Evolutionary conservation across 768 basidiomycete genomes (phyloP).

Genomic region (Russula sp.): DNA sequence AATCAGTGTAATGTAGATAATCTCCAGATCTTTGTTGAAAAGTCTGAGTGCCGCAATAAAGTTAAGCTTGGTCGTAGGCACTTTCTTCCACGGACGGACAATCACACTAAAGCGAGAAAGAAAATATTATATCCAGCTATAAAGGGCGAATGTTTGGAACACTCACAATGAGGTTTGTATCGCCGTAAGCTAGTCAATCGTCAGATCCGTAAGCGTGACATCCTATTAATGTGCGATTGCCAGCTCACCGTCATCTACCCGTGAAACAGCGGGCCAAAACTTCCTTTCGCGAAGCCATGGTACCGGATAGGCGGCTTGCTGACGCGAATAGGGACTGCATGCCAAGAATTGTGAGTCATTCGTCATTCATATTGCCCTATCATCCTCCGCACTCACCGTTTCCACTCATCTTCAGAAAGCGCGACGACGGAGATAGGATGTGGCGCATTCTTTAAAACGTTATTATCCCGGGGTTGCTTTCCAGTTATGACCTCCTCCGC

Average conservation of each 20-base stretch:
- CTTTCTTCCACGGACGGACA: conserved; percentile 84
- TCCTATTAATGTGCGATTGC: not conserved
- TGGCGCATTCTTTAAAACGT: conserved; percentile 90
- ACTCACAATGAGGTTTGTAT: conserved; percentile 84
- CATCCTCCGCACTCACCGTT: conserved; percentile 51
- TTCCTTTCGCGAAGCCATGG: conserved; percentile 82
- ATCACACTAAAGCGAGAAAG: conserved; percentile 57
- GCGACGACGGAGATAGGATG: conserved; percentile 78
- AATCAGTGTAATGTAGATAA: conserved; percentile 53
- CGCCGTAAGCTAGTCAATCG: conserved; percentile 72
- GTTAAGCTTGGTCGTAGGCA: conserved; percentile 40
- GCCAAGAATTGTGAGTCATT: conserved; percentile 20
- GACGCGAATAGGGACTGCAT: conserved; percentile 79
- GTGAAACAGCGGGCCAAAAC: conserved; percentile 93
- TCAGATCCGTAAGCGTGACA: conserved; percentile 21
- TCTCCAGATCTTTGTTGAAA: conserved; percentile 31
- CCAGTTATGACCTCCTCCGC: conserved; percentile 84
- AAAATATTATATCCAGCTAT: conserved; percentile 7
- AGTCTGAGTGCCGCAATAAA: conserved; percentile 12
- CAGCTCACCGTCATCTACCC: conserved; percentile 86
- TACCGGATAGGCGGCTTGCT: conserved; percentile 87
- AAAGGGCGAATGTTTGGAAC: not conserved
- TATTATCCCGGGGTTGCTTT: conserved; percentile 87
- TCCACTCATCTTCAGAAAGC: conserved; percentile 78
- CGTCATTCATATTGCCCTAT: not conserved